Evolutionary conservation across 352 stramenopile species (phyloP), one percentile per base, ranked within the genome.

Genomic region (Globisporangium barbulae): DNA sequence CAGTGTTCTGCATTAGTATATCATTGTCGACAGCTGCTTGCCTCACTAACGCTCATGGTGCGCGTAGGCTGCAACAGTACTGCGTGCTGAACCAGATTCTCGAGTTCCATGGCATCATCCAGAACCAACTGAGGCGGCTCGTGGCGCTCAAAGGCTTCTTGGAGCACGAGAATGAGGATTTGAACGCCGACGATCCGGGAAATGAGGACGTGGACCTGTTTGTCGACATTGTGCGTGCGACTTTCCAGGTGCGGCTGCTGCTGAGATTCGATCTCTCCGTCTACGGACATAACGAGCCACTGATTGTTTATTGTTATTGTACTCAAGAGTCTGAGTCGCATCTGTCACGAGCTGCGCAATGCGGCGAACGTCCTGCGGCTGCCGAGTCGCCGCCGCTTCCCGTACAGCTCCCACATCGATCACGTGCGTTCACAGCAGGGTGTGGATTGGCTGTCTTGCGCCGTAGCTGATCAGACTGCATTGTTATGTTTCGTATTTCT

Each of bases 51-150:
- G n/a, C 7, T 15, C 31, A 25, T 44, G 19, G 22, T 55, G 12
- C 15, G 33, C 19, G 5, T 62, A 93, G 85, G 25, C 67, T 93
- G 59, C 79, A 91, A 63, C 81, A 93, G 44, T 93, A 91, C 64
- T 91, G 82, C 65, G 82, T 93, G 60, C 67, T 93, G 41, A 88
- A 91, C 69, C 85, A 93, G 70, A 91, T 93, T 63, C 76, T 93
- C 53, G 85, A 93, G 71, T 91, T 93, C 64, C 83, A 93, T 62
- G 73, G 76, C 56, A 75, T 85, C 50, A 64, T 88, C 53, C 83
- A 90, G 67, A 69, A 74, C 22, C 81, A 89, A 71, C 64, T 88
- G 57, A 73, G 70, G 7, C 68, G 66, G 5, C 70, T 92, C 37
- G 71, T 74, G 22, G 62, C 70, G 19, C 70, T 90, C 31, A 85